phyloP scores from a whole-genome alignment of 768 basidiomycete genomes.

The Pleurotus cornucopiae region DNA sequence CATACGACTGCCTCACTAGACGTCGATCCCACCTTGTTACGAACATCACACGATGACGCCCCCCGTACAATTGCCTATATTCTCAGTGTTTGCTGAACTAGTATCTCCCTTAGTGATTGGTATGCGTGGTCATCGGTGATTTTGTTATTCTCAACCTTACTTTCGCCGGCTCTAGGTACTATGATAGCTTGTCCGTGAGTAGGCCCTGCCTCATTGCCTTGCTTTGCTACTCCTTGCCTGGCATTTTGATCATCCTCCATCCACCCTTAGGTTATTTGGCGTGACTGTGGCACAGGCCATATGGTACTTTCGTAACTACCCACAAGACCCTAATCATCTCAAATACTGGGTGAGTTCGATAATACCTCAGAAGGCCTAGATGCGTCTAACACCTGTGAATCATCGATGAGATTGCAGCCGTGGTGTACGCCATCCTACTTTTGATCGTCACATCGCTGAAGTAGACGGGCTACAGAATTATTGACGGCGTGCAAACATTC shows the following conservation, averaged over 20 bases:
- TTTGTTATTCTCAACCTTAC: too few species aligned
- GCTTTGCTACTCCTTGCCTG: too few species aligned
- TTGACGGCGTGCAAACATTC: constrained; percentile 2
- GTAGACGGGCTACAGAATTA: background rate
- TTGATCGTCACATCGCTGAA: too few species aligned
- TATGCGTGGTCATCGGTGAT: background rate
- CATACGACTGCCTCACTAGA: background rate
- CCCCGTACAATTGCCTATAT: background rate
- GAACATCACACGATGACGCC: background rate
- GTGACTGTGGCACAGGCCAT: background rate
- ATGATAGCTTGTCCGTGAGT: background rate
- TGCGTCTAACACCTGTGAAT: too few species aligned
- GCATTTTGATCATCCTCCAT: background rate
- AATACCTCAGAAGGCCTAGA: too few species aligned
- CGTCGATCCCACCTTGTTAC: background rate
- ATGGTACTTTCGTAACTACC: background rate
- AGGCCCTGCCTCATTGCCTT: too few species aligned
- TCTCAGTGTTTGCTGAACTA: background rate
- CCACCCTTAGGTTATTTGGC: background rate
- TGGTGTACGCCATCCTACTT: too few species aligned
- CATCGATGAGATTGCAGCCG: too few species aligned
- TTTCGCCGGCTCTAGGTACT: background rate
- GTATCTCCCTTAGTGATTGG: background rate
- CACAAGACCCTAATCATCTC: background rate
- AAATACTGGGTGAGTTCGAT: background rate